Conservation (phyloP, 2,329 filamentous ascomycete genomes). For the Gyromitra esculenta region DNA sequence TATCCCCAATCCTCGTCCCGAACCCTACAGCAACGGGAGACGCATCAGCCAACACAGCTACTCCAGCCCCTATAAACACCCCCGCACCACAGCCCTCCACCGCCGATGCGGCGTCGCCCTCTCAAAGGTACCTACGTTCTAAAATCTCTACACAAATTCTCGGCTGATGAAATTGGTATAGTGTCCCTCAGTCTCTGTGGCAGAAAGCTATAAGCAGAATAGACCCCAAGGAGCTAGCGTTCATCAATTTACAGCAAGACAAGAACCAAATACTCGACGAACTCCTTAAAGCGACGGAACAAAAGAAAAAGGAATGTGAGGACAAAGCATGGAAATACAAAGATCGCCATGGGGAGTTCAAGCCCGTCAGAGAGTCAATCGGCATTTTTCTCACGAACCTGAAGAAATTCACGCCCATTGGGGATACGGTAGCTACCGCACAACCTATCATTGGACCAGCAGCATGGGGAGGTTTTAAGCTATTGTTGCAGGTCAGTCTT, state of each 20-base stretch:
- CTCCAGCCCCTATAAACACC: background rate
- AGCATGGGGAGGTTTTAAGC: slow-evolving; percentile 57
- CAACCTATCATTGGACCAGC: slow-evolving; percentile 56
- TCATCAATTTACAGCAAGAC: background rate
- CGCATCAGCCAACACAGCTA: background rate
- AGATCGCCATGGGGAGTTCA: background rate
- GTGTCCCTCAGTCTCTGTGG: background rate
- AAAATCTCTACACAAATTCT: fast-evolving
- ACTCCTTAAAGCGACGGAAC: background rate
- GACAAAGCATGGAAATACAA: slow-evolving; percentile 20
- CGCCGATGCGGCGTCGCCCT: background rate
- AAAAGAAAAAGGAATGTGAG: background rate
- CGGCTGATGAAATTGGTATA: background rate
- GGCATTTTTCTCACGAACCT: slow-evolving; percentile 56
- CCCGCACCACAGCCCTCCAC: background rate
- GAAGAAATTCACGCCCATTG: slow-evolving; percentile 56
- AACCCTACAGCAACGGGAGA: background rate
- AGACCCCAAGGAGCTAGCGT: background rate
- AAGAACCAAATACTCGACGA: slow-evolving; percentile 1
- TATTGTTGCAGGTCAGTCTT: slow-evolving; percentile 55
- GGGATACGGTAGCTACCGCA: slow-evolving; percentile 55
- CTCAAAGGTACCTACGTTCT: background rate
- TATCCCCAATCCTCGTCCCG: no score
- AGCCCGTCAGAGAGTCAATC: slow-evolving; percentile 37
- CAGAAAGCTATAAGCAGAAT: slow-evolving; percentile 2